Evolutionary conservation across 177 flowering plant genomes (phyloP).

Genomic region (Vitis hybrid): DNA sequence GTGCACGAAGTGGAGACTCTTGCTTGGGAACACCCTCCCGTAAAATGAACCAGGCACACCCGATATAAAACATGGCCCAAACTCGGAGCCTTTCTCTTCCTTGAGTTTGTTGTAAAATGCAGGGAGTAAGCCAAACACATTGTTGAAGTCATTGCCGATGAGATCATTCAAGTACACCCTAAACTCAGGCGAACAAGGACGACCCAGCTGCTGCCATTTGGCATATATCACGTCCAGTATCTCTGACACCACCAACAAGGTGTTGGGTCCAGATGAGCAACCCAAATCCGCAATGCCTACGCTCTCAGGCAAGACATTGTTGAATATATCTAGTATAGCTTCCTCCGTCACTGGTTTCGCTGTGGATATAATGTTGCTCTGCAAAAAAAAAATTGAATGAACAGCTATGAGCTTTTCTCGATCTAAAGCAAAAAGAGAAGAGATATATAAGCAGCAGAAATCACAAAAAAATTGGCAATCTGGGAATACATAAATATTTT

Average conservation of each 20-base stretch:
- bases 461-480: no score
- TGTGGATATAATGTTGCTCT: slow-evolving; percentile 24
- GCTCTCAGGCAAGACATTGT: slow-evolving; percentile 6
- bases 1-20: slow-evolving; percentile 35
- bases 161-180: slow-evolving; percentile 35
- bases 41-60: slow-evolving; percentile 46
- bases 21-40: slow-evolving; percentile 36
- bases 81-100: slow-evolving; percentile 8
- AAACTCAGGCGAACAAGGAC: slow-evolving; percentile 14
- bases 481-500: no score
- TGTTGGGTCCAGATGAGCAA: slow-evolving; percentile 44
- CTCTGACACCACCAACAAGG: slow-evolving; percentile 16
- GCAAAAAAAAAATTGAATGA: background rate
- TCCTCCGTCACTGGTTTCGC: slow-evolving; percentile 19
- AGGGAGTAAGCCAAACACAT: slow-evolving; percentile 21
- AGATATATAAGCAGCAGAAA: no score
- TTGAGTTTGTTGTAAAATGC: slow-evolving; percentile 14
- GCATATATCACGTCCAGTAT: slow-evolving; percentile 13
- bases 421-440: no score
- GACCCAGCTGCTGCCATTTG: slow-evolving; percentile 9
- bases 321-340: slow-evolving; percentile 15
- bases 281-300: slow-evolving; percentile 40
- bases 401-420: background rate
- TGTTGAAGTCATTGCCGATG: slow-evolving; percentile 36
- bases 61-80: slow-evolving; percentile 12